Evolutionary conservation across 768 basidiomycete species (phyloP).

Genomic region (Gymnopilus dilepis): DNA sequence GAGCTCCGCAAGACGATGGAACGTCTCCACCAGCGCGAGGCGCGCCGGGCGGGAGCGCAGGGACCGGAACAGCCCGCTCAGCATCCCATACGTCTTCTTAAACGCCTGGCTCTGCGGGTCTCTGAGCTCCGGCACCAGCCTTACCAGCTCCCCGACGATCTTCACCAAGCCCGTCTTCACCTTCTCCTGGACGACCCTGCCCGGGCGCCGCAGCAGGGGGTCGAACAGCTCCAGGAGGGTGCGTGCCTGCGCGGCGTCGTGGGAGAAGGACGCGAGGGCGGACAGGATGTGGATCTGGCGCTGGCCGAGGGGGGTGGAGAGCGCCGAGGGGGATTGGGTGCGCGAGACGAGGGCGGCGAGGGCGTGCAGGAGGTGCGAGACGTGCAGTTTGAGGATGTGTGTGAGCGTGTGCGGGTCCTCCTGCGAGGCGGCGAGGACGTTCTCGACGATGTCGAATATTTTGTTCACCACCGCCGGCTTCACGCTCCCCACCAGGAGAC

Average conservation of each 20-base stretch:
- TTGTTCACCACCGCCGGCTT: slow-evolving; percentile 83
- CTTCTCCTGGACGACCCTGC: slow-evolving; percentile 81
- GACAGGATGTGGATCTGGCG: slow-evolving; percentile 86
- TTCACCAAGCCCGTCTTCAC: slow-evolving; percentile 82
- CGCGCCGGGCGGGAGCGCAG: slow-evolving; percentile 76
- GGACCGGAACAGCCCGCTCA: slow-evolving; percentile 79
- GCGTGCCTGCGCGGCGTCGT: slow-evolving; percentile 72
- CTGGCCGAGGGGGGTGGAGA: slow-evolving; percentile 72
- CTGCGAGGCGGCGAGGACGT: slow-evolving; percentile 60
- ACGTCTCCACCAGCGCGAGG: slow-evolving; percentile 67
- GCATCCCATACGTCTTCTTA: slow-evolving; percentile 60
- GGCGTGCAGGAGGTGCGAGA: slow-evolving; percentile 72
- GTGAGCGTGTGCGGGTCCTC: slow-evolving; percentile 56
- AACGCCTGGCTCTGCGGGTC: slow-evolving; percentile 50
- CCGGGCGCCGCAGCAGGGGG: slow-evolving; percentile 80
- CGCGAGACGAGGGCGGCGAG: slow-evolving; percentile 72
- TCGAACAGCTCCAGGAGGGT: slow-evolving; percentile 74
- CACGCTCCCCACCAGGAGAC: slow-evolving; percentile 81
- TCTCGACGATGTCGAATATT: slow-evolving; percentile 86
- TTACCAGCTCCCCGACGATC: slow-evolving; percentile 69
- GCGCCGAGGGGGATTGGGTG: slow-evolving; percentile 52
- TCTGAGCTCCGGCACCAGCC: slow-evolving; percentile 66
- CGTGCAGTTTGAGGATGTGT: slow-evolving; percentile 67
- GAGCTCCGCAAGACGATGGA: slow-evolving; percentile 53
- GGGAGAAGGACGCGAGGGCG: slow-evolving; percentile 74